Percentiles rank a stretch among this genome's conserved stretches.
phyloP scores from a whole-genome alignment of 352 stramenopile genomes.

The Plasmopara muralis region DNA sequence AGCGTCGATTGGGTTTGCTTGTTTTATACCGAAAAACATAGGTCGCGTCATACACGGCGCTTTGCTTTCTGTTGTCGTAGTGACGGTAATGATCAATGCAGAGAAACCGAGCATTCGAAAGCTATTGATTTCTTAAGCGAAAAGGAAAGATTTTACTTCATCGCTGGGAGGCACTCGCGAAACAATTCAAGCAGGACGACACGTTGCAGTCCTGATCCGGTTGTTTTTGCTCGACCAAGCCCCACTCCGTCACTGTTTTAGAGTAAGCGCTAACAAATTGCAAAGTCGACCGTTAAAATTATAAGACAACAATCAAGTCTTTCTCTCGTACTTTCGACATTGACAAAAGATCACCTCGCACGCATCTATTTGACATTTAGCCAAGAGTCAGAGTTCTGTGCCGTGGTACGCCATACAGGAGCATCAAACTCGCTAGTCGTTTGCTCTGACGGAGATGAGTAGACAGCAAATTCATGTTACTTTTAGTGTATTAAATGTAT shows the following conservation, averaged over 20 bases:
- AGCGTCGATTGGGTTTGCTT: not conserved
- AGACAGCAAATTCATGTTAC: too few relatives aligned
- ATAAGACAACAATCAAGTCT: not conserved
- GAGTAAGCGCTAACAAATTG: not conserved
- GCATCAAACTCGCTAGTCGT: not conserved
- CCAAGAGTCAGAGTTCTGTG: constrained; percentile 35
- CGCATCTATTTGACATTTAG: not conserved
- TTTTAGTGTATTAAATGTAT: not conserved
- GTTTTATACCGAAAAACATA: constrained; percentile 4
- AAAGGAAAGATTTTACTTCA: not conserved
- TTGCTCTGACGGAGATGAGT: too few relatives aligned
- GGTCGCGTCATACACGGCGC: constrained; percentile 32
- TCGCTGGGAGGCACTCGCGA: not conserved
- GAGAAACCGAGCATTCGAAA: constrained; percentile 17
- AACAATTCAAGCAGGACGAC: not conserved
- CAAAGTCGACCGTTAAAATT: not conserved
- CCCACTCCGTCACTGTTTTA: not conserved
- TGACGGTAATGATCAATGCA: not conserved
- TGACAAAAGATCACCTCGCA: too few relatives aligned
- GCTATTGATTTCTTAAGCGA: constrained; percentile 10
- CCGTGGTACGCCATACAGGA: constrained; percentile 30
- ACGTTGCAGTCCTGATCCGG: not conserved
- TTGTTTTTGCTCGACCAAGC: not conserved
- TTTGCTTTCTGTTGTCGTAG: constrained; percentile 38
- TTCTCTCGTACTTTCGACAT: too few relatives aligned